Percentiles rank a stretch among this genome's conserved stretches.
Conservation (phyloP, 345 rosid species). For the Lumnitzera littorea region DNA sequence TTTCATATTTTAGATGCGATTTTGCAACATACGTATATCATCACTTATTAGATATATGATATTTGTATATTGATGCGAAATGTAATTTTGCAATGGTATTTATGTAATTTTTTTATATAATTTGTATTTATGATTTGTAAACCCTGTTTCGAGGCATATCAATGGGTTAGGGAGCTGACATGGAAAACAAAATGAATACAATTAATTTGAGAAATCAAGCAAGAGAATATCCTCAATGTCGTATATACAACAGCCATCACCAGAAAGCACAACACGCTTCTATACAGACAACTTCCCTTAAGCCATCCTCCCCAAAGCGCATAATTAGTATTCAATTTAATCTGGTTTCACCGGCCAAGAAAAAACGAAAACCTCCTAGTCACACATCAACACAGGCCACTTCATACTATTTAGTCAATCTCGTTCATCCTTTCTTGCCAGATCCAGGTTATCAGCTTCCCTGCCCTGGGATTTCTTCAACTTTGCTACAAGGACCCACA, state of each 20-base stretch:
- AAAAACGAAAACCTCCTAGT: too few species aligned
- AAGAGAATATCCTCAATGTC: not conserved
- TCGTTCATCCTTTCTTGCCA: constrained; percentile 20
- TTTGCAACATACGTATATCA: too few species aligned
- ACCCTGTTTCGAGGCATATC: too few species aligned
- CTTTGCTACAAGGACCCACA: constrained; percentile 98
- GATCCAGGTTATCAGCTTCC: constrained; percentile 37
- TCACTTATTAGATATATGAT: too few species aligned
- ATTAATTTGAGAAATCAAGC: constrained; percentile 2
- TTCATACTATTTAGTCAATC: not conserved
- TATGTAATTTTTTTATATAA: too few species aligned
- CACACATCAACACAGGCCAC: too few species aligned
- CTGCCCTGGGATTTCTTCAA: constrained; percentile 61
- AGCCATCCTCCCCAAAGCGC: constrained; percentile 18
- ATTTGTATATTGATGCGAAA: too few species aligned
- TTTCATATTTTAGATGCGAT: too few species aligned
- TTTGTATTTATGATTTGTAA: too few species aligned
- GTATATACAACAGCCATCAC: constrained; percentile 22
- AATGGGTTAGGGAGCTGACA: too few species aligned
- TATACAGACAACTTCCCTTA: constrained; percentile 12
- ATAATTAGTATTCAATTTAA: not conserved
- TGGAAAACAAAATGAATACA: not conserved
- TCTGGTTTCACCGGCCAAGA: too few species aligned
- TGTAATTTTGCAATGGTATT: too few species aligned
- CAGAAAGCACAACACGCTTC: constrained; percentile 20